Conservation (phyloP, 2,329 filamentous ascomycete genomes). For the Pezicula neosporulosa region DNA sequence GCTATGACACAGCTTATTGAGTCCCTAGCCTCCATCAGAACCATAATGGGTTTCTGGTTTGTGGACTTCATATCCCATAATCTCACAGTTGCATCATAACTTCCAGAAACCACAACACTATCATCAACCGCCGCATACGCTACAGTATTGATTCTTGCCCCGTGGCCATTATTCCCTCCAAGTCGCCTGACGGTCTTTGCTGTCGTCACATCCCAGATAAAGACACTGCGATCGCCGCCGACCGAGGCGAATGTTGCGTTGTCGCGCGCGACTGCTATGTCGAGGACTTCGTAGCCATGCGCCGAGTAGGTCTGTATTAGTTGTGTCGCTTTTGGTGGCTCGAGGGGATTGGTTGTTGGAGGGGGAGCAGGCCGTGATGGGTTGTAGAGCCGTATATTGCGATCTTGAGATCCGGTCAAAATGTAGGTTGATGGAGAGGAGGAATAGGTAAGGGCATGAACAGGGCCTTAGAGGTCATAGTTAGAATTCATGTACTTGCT, state of each 20-base stretch:
- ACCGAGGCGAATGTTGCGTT: slow-evolving; percentile 85
- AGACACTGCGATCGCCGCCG: slow-evolving; percentile 87
- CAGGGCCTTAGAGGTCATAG: slow-evolving; percentile 48
- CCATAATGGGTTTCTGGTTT: slow-evolving; percentile 64
- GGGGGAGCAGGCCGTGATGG: slow-evolving; percentile 48
- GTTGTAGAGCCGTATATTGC: slow-evolving; percentile 83
- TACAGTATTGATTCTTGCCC: slow-evolving; percentile 68
- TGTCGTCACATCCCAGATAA: slow-evolving; percentile 89
- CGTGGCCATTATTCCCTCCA: slow-evolving; percentile 43
- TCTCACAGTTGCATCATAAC: slow-evolving; percentile 72
- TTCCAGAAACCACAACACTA: slow-evolving; percentile 67
- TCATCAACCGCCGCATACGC: slow-evolving; percentile 76
- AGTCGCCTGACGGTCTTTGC: slow-evolving; percentile 77
- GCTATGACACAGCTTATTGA: slow-evolving; percentile 43
- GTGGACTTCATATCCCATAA: slow-evolving; percentile 67
- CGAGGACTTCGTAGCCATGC: slow-evolving; percentile 90
- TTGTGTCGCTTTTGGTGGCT: slow-evolving; percentile 33
- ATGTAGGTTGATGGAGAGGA: slow-evolving; percentile 72
- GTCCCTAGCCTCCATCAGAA: slow-evolving; percentile 70
- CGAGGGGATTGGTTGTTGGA: slow-evolving; percentile 34
- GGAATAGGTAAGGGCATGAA: slow-evolving; percentile 72
- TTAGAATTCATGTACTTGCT: not conserved
- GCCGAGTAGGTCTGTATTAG: slow-evolving; percentile 86
- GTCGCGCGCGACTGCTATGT: slow-evolving; percentile 68
- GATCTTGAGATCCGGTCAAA: slow-evolving; percentile 83